Percentiles rank a stretch among this genome's conserved stretches.
phyloP scores from a whole-genome alignment of 2,329 filamentous ascomycete genomes.

The Trichoderma afroharzianum region DNA sequence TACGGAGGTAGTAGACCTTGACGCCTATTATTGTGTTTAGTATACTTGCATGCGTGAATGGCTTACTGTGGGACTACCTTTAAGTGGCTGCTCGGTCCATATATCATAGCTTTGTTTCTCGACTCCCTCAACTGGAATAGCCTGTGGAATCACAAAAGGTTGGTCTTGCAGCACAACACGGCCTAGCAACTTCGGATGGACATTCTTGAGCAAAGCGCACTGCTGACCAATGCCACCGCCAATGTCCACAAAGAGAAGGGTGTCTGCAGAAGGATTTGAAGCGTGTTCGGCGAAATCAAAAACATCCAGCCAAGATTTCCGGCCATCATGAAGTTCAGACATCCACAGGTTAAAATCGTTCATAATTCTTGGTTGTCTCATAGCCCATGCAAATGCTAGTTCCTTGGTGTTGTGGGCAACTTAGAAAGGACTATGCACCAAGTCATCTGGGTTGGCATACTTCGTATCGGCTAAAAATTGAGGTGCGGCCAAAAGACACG shows the following conservation, averaged over 20 bases:
- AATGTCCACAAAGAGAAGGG: constrained; percentile 15
- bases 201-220: constrained; percentile 17
- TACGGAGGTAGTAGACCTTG: constrained; percentile 28
- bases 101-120: constrained; percentile 26
- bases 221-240: constrained; percentile 24
- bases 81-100: constrained; percentile 24
- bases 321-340: neutral
- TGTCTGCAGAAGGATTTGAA: neutral
- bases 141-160: constrained; percentile 21
- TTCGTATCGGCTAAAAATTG: neutral
- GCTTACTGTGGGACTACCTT: constrained; percentile 17
- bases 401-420: neutral
- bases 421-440: neutral
- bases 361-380: neutral
- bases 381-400: neutral
- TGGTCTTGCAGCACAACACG: constrained; percentile 25
- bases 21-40: constrained; percentile 19
- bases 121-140: constrained; percentile 20
- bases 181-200: constrained; percentile 14
- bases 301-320: neutral
- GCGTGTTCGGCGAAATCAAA: neutral
- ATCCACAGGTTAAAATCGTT: neutral
- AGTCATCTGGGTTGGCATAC: neutral
- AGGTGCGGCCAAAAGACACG: neutral
- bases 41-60: neutral